phyloP scores from a whole-genome alignment of 1,284 basidiomycete species.

The Agaricales sp. region DNA sequence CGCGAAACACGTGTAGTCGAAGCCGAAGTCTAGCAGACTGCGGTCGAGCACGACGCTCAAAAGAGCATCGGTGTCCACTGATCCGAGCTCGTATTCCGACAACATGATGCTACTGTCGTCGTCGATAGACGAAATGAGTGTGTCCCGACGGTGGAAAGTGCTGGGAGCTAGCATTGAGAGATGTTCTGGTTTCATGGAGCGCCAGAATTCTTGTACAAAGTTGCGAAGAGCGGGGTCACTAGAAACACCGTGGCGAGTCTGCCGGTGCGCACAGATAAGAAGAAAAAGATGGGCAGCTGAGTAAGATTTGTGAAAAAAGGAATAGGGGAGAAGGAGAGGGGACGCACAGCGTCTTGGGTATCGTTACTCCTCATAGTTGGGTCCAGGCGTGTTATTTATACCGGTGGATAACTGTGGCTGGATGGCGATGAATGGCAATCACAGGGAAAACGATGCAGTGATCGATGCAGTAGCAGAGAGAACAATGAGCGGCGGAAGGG shows the following conservation, averaged over 20 bases:
- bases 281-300: neutral
- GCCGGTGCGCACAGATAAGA: too few relatives aligned
- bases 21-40: neutral
- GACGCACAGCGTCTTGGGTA: neutral
- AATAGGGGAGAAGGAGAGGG: neutral
- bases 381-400: too few relatives aligned
- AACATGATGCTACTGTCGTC: neutral
- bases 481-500: too few relatives aligned
- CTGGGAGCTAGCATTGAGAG: too few relatives aligned
- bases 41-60: neutral
- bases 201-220: neutral
- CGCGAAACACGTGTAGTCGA: neutral
- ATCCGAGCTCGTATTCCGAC: neutral
- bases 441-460: too few relatives aligned
- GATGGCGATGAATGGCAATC: too few relatives aligned
- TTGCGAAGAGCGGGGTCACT: neutral
- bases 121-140: neutral
- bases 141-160: neutral
- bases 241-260: neutral
- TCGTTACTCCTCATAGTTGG: neutral
- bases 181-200: neutral
- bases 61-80: neutral
- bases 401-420: too few relatives aligned
- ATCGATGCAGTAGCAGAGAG: too few relatives aligned
- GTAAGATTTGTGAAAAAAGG: too few relatives aligned